Evolutionary conservation across 2,329 filamentous ascomycete genomes (phyloP).

Genomic region (Aureobasidium zeae): DNA sequence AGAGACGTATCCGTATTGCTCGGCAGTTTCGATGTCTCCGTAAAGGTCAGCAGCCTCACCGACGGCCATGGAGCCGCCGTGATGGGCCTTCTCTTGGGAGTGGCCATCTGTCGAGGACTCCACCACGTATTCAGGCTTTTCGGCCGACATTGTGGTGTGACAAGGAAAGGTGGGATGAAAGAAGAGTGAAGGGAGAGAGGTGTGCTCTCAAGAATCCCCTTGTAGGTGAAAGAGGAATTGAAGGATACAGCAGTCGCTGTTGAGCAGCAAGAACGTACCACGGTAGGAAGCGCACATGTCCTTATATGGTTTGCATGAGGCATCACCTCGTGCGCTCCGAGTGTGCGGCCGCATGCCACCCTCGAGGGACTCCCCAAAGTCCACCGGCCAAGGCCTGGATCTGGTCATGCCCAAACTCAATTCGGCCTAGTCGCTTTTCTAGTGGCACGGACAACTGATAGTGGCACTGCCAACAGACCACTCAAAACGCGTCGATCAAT

Average conservation of each 20-base stretch:
- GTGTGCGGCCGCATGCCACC: slow-evolving; percentile 3
- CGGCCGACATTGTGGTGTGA: slow-evolving; percentile 4
- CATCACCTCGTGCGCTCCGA: slow-evolving; percentile 4
- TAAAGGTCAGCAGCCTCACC: slow-evolving; percentile 45
- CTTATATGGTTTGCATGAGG: slow-evolving; percentile 8
- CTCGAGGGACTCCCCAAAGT: neutral
- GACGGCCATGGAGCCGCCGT: slow-evolving; percentile 20
- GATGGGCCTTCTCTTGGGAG: slow-evolving; percentile 11
- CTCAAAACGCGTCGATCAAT: slow-evolving; percentile 2
- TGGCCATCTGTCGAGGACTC: slow-evolving; percentile 1
- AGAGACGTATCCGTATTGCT: slow-evolving; percentile 43
- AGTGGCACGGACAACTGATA: slow-evolving; percentile 6
- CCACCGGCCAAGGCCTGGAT: slow-evolving; percentile 10
- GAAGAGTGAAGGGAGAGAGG: neutral
- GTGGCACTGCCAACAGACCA: slow-evolving; percentile 12
- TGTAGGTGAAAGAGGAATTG: neutral
- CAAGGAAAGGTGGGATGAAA: neutral
- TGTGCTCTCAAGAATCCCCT: slow-evolving; percentile 7
- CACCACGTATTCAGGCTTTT: slow-evolving; percentile 15
- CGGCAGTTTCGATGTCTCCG: slow-evolving; percentile 42
- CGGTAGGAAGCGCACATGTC: neutral
- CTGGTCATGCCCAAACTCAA: slow-evolving; percentile 10
- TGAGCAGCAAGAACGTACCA: neutral
- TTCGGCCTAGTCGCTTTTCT: neutral
- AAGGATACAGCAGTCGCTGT: neutral